Conservation (phyloP, 2,329 filamentous ascomycete genomes). For the Neodidymelliopsis sp. region DNA sequence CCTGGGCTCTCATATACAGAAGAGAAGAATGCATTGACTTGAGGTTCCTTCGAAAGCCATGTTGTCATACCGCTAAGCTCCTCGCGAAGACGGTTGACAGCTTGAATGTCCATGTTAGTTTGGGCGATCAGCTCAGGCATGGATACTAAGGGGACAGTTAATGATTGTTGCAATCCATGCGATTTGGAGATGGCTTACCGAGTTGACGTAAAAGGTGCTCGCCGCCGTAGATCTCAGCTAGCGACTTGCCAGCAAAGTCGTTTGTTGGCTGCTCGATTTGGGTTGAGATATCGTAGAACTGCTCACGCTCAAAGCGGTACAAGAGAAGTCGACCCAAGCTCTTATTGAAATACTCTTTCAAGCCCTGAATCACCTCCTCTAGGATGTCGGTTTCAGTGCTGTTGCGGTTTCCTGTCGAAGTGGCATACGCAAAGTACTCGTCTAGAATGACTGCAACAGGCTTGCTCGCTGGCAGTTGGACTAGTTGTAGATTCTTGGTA, state of each 20-base stretch:
- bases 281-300: slow-evolving; percentile 81
- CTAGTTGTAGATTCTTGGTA: slow-evolving; percentile 91
- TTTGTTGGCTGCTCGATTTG: slow-evolving; percentile 69
- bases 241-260: slow-evolving; percentile 72
- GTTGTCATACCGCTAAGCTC: slow-evolving; percentile 85
- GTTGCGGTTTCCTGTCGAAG: slow-evolving; percentile 65
- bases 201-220: slow-evolving; percentile 91
- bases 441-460: slow-evolving; percentile 80
- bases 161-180: neutral
- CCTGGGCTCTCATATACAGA: slow-evolving; percentile 76
- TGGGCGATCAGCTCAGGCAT: slow-evolving; percentile 94
- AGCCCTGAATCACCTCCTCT: slow-evolving; percentile 84
- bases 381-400: slow-evolving; percentile 83
- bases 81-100: slow-evolving; percentile 85
- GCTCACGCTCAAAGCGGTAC: slow-evolving; percentile 91
- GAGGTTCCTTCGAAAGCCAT: slow-evolving; percentile 75
- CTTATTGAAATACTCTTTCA: slow-evolving; percentile 95
- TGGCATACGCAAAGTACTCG: slow-evolving; percentile 78
- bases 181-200: slow-evolving; percentile 64
- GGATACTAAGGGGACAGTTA: slow-evolving; percentile 67
- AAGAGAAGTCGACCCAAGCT: slow-evolving; percentile 86
- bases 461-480: slow-evolving; percentile 79
- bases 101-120: slow-evolving; percentile 96
- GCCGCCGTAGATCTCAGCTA: slow-evolving; percentile 86
- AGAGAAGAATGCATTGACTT: slow-evolving; percentile 79